Base-by-base conservation (phyloP, 331 rosid species). In the Saraca asoca region DNA sequence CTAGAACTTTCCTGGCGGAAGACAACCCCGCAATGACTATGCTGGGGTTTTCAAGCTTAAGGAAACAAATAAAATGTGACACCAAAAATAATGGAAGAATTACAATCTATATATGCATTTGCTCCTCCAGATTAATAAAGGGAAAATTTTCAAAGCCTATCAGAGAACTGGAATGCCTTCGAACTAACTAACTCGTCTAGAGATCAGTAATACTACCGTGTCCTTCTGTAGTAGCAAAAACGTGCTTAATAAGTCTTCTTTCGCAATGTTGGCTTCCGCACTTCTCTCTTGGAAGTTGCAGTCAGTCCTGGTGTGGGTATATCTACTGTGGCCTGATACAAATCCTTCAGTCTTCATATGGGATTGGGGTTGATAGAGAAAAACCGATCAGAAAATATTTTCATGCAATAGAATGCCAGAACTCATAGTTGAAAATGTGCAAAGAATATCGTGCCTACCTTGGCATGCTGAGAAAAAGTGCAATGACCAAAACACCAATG, bases 381-480 rank as follows among this genome's bases (percentile, higher is more conserved):
- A n/a, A 58, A n/a, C 44, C 62, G 33, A 64, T 76, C 67, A 69
- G 46, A 62, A 60, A 42, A 12, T 54, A 58, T 54, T n/a, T n/a
- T 70, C 69, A 63, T 15, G 48, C 29, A 16, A 61, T 42, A 60
- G 14, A 68, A 51, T 29, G 38, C 37, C 54, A 51, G 38, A 33
- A 78, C 56, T 80, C 66, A 68, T 34, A 9, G 33, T 12, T 7
- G 29, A 38, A 13, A 35, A 33, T 54, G 72, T 48, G 55, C 57
- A 75, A 53, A 62, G 66, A 69, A 72, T 12, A 42, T 45, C 44
- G 12, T 44, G 55, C 77, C 72, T 86, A 94, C 99, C 95, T 85
- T 9, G 99, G 99, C 56, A 94, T 80, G 39, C 84, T 83, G 70
- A 88, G 9, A 68, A 94, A 86, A 61, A 94, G 70, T 6, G 85